Conservation (phyloP, 75 land plant genomes). For the Cupressus sempervirens region DNA sequence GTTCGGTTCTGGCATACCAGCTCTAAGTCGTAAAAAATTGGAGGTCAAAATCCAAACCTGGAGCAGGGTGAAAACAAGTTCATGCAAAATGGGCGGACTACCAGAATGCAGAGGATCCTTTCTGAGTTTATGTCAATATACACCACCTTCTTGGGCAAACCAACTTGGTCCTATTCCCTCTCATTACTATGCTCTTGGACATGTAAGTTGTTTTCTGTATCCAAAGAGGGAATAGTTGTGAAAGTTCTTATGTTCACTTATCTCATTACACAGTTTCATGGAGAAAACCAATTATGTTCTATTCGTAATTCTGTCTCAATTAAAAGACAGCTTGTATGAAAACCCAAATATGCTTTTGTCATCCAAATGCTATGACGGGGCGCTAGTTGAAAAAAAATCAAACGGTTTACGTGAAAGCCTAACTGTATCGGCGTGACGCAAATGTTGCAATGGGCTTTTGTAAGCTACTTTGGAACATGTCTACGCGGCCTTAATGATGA, state of each 20-base stretch:
- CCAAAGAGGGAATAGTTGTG: background rate
- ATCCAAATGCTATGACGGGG: background rate
- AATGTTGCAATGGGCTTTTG: no score
- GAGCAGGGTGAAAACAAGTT: background rate
- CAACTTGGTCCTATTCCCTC: constrained; percentile 70
- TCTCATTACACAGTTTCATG: background rate
- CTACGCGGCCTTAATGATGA: no score
- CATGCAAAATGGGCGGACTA: background rate
- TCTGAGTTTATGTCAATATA: constrained; percentile 47
- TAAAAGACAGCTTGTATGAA: background rate
- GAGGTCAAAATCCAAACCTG: background rate
- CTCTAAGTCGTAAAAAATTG: background rate
- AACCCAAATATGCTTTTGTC: background rate
- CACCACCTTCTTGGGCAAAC: constrained; percentile 83
- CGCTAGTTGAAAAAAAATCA: background rate
- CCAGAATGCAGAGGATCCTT: constrained; percentile 18
- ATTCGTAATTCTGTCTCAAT: no score
- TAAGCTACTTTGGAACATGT: no score
- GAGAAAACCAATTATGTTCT: background rate
- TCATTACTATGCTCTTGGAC: constrained; percentile 59
- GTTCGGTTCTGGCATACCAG: background rate
- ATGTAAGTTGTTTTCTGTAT: constrained; percentile 29
- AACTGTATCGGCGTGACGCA: no score
- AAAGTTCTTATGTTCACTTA: background rate
- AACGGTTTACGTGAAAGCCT: background rate